Base-by-base conservation (phyloP, 225 moss, liverwort and hornwort genomes). In the Anthoceros angustus region DNA sequence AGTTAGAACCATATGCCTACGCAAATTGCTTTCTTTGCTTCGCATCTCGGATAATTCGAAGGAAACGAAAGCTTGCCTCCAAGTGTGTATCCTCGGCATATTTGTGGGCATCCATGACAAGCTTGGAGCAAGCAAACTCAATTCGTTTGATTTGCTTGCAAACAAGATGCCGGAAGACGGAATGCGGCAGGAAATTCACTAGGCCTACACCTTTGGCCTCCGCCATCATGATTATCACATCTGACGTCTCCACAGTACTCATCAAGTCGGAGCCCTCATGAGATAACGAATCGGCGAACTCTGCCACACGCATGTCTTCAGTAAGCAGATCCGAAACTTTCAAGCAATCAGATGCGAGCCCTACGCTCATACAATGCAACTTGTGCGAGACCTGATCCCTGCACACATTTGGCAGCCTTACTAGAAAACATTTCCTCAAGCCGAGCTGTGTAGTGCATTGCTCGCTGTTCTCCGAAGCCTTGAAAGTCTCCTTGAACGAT, bases 401-500 rank as follows among this genome's bases (percentile, higher is more conserved):
- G 12, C 11, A 16, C 45, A 46, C 2, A 2, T 11, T 11, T 6
- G 11, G 12, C 16, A 46, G 11, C 12, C 45, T 11, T 46, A 46
- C 45, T 46, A 11, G 45, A 46, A 16, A 46, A 46, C 45, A 46
- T 0, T 11, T 46, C 45, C 2, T 46, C 45, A 46, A 46, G 6
- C 0, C 77, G 49, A 0, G 86, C 74, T 0, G 76, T 48, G 63
- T 69, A 86, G 10, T 74, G 75, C 49, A 84, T 72, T 0, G 7
- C 0, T 0, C 64, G 68, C 6, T 75, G 66, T 0, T 77, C 70
- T 0, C 63, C 42, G 64, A 62, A 62, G n/a, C 12, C 40, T 0
- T 64, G 18, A 5, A 73, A 79, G 15, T 75, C 75, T 0, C 81
- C 79, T 0, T 77, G 69, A 15, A 70, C n/a, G 3, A 86, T 69